A percentile compares a stretch with the other conserved stretches of the same genome.
These are phyloP conservation scores for Beta corolliflora DNA, from an alignment of 179 eudicot genomes.

Conservation along the genomic window DNA sequence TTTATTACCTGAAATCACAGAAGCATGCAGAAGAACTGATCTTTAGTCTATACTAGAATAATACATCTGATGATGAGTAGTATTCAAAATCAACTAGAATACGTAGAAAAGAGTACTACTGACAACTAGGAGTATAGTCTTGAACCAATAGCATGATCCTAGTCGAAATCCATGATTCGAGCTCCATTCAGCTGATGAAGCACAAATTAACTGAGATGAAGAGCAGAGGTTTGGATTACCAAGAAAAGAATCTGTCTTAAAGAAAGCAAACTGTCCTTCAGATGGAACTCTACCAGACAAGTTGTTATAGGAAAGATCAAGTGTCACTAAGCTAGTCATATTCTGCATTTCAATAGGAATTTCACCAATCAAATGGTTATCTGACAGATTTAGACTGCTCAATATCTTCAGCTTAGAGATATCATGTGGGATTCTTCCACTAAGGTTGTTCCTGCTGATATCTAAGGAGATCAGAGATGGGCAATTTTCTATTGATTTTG, in stretches of 20 bases:
- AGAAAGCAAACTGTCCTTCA: conserved; percentile 46
- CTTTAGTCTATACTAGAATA: neutral
- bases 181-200: conserved; percentile 12
- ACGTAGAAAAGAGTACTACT: neutral
- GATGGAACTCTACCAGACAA: conserved; percentile 45
- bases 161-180: conserved; percentile 7
- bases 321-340: conserved; percentile 32
- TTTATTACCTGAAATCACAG: neutral
- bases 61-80: neutral
- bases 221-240: conserved; percentile 63
- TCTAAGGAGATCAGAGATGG: conserved; percentile 44
- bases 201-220: conserved; percentile 31
- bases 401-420: conserved; percentile 26
- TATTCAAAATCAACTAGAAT: neutral
- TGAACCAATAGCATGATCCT: conserved; percentile 12
- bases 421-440: conserved; percentile 38
- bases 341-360: conserved; percentile 31
- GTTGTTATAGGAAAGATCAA: conserved; percentile 43
- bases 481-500: conserved; percentile 39
- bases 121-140: neutral
- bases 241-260: conserved; percentile 36
- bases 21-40: neutral
- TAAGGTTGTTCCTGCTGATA: conserved; percentile 44
- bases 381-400: conserved; percentile 35
- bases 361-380: conserved; percentile 34